Conservation (phyloP, 2,329 filamentous ascomycete genomes). For the Bimuria novae-zelandiae region DNA sequence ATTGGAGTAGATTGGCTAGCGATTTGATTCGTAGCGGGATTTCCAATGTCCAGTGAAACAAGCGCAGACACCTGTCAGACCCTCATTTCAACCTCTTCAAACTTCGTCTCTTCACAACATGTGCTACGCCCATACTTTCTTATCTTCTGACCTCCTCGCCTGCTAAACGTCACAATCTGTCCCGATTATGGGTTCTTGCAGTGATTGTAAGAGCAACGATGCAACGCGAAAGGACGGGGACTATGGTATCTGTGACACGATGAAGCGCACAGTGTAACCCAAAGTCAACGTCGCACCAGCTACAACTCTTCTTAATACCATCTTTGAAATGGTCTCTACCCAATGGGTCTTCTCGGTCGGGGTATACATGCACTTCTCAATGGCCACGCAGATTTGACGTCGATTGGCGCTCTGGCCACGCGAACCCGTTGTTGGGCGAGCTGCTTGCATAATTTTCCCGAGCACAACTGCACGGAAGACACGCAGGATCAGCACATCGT, state of each 20-base stretch:
- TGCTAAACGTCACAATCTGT: too few relatives aligned
- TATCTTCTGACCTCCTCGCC: too few relatives aligned
- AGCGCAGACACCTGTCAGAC: too few relatives aligned
- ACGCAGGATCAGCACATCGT: slow-evolving; percentile 11
- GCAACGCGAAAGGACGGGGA: too few relatives aligned
- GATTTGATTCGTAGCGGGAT: too few relatives aligned
- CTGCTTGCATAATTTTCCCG: slow-evolving; percentile 23
- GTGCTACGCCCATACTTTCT: too few relatives aligned
- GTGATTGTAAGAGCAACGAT: too few relatives aligned
- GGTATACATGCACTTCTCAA: slow-evolving; percentile 22
- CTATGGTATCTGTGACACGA: slow-evolving; percentile 14
- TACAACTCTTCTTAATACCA: slow-evolving; percentile 17
- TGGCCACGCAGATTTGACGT: slow-evolving; percentile 11
- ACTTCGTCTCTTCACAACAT: too few relatives aligned
- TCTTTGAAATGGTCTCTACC: slow-evolving; percentile 6
- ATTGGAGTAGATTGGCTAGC: too few relatives aligned
- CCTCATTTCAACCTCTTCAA: too few relatives aligned
- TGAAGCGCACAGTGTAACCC: slow-evolving; percentile 2
- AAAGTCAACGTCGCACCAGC: slow-evolving; percentile 3
- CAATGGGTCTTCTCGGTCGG: slow-evolving; percentile 11
- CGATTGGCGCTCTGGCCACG: slow-evolving; percentile 30
- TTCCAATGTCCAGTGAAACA: too few relatives aligned
- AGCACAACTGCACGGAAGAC: slow-evolving; percentile 26
- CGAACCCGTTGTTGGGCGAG: neutral
- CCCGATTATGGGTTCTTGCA: too few relatives aligned